Evolutionary conservation across 192 early-diverging fungal species (phyloP).

Genomic region (Jimgerdemannia lactiflua): DNA sequence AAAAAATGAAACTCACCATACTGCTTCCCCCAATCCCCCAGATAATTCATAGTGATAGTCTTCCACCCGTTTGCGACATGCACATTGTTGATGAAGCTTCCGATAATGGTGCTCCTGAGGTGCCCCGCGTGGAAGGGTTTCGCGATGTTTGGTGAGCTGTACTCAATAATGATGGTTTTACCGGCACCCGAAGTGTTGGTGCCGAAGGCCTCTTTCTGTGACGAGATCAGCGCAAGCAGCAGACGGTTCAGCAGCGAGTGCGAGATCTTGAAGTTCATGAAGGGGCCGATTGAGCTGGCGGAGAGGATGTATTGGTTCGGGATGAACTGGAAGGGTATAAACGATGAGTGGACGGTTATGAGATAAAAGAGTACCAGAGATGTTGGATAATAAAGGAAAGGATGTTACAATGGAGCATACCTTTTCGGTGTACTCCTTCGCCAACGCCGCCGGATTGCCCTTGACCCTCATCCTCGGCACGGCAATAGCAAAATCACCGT

Average conservation of each 20-base stretch:
- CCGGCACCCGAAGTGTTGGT: conserved; percentile 57
- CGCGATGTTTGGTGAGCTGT: conserved; percentile 95
- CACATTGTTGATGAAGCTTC: conserved; percentile 84
- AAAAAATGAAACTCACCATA: conserved; percentile 60
- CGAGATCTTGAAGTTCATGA: conserved; percentile 75
- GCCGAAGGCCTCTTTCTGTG: conserved; percentile 56
- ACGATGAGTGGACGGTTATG: background rate
- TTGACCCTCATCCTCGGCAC: conserved; percentile 65
- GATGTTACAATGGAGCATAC: conserved; percentile 11
- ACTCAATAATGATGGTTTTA: conserved; percentile 90
- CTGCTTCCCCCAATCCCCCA: conserved; percentile 99
- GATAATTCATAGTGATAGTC: conserved; percentile 94
- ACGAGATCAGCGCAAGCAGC: conserved; percentile 53
- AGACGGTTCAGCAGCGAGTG: conserved; percentile 46
- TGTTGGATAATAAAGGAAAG: background rate
- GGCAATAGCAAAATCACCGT: conserved; percentile 71
- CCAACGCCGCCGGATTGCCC: conserved; percentile 66
- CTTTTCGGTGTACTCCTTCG: conserved; percentile 59
- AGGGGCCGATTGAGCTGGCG: conserved; percentile 59
- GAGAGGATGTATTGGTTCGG: conserved; percentile 51
- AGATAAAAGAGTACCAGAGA: background rate
- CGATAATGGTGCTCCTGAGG: conserved; percentile 97
- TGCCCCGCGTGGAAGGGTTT: conserved; percentile 99
- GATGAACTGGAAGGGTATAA: conserved; percentile 43
- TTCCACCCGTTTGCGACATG: conserved; percentile 86